These are phyloP conservation scores for Starmerella gropengiesseri DNA, from an alignment of 805 yeast species.

Conservation along the genomic window DNA sequence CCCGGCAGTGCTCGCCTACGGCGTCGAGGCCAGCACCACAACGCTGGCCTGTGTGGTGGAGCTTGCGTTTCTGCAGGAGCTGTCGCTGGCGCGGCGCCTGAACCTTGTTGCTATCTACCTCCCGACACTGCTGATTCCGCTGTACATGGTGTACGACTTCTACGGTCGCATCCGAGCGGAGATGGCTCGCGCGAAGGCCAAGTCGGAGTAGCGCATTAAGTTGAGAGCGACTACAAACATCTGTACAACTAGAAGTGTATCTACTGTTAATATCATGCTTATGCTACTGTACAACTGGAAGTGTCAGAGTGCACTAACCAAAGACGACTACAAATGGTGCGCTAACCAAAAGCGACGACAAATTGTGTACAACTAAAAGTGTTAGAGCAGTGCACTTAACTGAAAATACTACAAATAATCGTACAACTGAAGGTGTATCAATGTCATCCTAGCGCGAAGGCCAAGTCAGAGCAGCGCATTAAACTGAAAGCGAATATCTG, in stretches of 20 bases:
- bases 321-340: too few relatives aligned
- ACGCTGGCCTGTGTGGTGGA: slow-evolving; percentile 54
- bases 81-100: slow-evolving; percentile 31
- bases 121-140: slow-evolving; percentile 66
- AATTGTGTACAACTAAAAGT: too few relatives aligned
- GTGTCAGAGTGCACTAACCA: too few relatives aligned
- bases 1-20: slow-evolving; percentile 50
- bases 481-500: too few relatives aligned
- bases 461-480: slow-evolving; percentile 10
- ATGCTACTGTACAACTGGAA: too few relatives aligned
- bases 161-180: slow-evolving; percentile 20
- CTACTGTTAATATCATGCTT: too few relatives aligned
- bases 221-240: too few relatives aligned
- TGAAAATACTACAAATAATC: too few relatives aligned
- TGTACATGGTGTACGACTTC: slow-evolving; percentile 41
- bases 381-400: too few relatives aligned
- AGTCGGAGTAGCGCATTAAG: slow-evolving; percentile 10
- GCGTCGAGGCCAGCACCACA: slow-evolving; percentile 72
- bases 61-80: slow-evolving; percentile 28
- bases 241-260: too few relatives aligned
- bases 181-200: slow-evolving; percentile 3
- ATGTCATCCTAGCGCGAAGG: background rate
- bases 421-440: too few relatives aligned
- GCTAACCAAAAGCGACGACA: too few relatives aligned
- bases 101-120: slow-evolving; percentile 45